Percentiles rank a stretch among this genome's conserved stretches.
These are phyloP conservation scores for Tagetes erecta DNA, from an alignment of 129 eudicot genomes.

Conservation along the genomic window DNA sequence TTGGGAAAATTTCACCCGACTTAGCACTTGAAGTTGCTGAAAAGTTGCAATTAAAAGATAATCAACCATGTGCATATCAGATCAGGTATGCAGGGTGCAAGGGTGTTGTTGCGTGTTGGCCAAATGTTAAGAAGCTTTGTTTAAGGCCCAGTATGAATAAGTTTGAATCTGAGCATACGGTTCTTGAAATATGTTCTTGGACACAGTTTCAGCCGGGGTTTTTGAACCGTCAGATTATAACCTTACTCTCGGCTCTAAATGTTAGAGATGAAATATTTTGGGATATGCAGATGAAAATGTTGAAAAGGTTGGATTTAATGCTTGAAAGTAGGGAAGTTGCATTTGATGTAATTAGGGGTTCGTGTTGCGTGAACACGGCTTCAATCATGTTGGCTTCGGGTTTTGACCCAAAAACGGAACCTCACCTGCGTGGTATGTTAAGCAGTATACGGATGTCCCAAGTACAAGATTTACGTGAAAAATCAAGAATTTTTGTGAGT, in stretches of 20 bases:
- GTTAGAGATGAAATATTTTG: constrained; percentile 16
- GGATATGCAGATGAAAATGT: constrained; percentile 23
- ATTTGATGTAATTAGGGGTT: constrained; percentile 12
- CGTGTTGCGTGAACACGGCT: constrained; percentile 16
- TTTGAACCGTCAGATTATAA: constrained; percentile 59
- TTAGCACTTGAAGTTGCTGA: constrained; percentile 17
- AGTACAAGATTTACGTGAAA: constrained; percentile 15
- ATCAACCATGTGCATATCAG: constrained; percentile 55
- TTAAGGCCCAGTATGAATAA: constrained; percentile 66
- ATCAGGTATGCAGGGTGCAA: constrained; percentile 67
- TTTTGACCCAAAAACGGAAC: constrained; percentile 16
- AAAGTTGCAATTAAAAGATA: constrained; percentile 9
- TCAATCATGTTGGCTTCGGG: constrained; percentile 19
- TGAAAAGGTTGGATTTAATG: not conserved
- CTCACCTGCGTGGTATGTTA: constrained; percentile 18
- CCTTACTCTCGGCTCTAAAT: constrained; percentile 25
- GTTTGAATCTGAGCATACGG: constrained; percentile 52
- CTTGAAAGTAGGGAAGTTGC: constrained; percentile 8
- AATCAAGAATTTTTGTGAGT: constrained; percentile 12
- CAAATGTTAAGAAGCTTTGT: constrained; percentile 32
- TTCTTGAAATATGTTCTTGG: constrained; percentile 74
- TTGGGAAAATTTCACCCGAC: constrained; percentile 16
- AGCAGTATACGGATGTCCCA: constrained; percentile 13
- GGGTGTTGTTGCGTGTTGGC: constrained; percentile 64
- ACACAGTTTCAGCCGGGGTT: constrained; percentile 65